These are phyloP conservation scores for Dactylonectria estremocensis DNA, from an alignment of 2,329 filamentous ascomycete genomes.

Conservation along the genomic window DNA sequence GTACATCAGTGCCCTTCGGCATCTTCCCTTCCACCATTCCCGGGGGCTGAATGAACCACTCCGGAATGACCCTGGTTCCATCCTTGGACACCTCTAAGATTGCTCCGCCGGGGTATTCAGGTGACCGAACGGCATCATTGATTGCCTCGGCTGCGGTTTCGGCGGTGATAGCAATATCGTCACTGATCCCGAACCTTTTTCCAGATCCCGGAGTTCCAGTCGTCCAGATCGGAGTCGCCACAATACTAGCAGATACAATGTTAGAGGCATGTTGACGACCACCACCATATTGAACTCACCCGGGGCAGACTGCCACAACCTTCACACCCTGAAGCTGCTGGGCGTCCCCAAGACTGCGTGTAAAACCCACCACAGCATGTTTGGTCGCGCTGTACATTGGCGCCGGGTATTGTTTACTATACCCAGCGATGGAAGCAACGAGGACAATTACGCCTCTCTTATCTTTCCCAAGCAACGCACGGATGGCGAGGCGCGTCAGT, in stretches of 20 bases:
- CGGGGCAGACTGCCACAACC: constrained; percentile 16
- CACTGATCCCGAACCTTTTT: constrained; percentile 9
- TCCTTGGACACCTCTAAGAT: constrained; percentile 13
- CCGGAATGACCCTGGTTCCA: constrained; percentile 15
- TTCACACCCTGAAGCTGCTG: constrained; percentile 9
- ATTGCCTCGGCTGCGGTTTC: constrained; percentile 5
- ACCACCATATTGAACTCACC: background rate
- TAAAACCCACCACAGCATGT: constrained; percentile 14
- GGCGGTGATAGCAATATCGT: constrained; percentile 1
- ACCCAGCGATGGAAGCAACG: constrained; percentile 20
- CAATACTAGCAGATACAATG: background rate
- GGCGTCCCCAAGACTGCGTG: constrained; percentile 8
- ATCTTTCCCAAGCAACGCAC: constrained; percentile 23
- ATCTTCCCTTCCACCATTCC: constrained; percentile 16
- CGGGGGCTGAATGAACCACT: constrained; percentile 14
- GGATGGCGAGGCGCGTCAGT: constrained; percentile 23
- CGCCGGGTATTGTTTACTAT: constrained; percentile 23
- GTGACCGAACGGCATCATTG: background rate
- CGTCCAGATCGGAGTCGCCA: constrained; percentile 18
- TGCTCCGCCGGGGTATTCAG: constrained; percentile 14
- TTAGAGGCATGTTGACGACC: background rate
- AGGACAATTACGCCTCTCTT: constrained; percentile 24
- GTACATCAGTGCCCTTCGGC: constrained; percentile 13
- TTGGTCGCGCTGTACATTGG: constrained; percentile 27
- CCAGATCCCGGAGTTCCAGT: constrained; percentile 15